Evolutionary conservation across 2,329 filamentous ascomycete genomes (phyloP).

Genomic region (Trichothecium sympodiale): DNA sequence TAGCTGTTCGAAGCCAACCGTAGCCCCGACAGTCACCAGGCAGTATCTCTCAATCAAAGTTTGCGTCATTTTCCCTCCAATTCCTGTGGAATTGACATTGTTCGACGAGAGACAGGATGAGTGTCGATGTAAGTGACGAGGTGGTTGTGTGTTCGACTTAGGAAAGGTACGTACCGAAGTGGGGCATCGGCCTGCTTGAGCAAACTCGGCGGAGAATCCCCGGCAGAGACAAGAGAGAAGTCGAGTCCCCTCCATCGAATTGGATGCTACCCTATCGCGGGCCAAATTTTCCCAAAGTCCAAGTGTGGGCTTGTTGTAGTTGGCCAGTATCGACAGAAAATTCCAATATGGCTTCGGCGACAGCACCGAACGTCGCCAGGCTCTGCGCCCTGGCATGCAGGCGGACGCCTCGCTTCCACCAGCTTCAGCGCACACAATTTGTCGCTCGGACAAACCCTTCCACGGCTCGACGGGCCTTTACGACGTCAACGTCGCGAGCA

Average conservation of each 20-base stretch:
- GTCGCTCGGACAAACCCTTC: conserved; percentile 11
- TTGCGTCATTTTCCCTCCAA: too few species aligned
- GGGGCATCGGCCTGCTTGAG: too few species aligned
- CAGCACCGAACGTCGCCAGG: conserved; percentile 25
- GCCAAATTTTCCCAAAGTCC: too few species aligned
- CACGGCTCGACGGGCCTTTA: conserved; percentile 16
- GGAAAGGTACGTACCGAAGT: background rate
- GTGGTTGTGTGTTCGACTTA: background rate
- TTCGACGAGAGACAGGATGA: conserved; percentile 1
- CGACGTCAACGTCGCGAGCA: conserved; percentile 18
- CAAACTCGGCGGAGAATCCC: too few species aligned
- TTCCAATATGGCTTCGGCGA: conserved; percentile 15
- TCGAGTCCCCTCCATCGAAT: too few species aligned
- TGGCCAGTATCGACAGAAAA: background rate
- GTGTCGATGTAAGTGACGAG: background rate
- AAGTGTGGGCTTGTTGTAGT: too few species aligned
- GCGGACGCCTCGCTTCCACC: conserved; percentile 13
- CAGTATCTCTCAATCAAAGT: conserved; percentile 34
- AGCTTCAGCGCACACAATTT: conserved; percentile 12
- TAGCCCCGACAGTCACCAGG: conserved; percentile 88
- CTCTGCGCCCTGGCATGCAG: conserved; percentile 23
- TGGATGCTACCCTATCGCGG: too few species aligned
- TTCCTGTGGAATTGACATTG: too few species aligned
- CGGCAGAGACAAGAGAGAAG: too few species aligned
- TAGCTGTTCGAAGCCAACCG: conserved; percentile 67